These are phyloP conservation scores for Sphaceloma murrayae DNA, from an alignment of 2,329 filamentous ascomycete species.

Conservation along the genomic window DNA sequence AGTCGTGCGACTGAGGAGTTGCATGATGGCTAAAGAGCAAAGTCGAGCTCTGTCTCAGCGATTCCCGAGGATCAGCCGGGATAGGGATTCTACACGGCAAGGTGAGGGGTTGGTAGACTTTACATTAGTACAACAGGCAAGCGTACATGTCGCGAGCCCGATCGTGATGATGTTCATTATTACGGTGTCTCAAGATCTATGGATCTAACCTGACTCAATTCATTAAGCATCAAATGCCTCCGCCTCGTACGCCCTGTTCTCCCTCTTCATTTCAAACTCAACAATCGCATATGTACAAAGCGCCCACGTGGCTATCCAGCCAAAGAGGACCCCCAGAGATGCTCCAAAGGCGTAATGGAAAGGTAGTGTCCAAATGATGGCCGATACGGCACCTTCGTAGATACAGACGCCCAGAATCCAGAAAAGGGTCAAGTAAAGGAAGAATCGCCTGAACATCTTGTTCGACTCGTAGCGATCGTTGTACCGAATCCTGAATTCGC, in stretches of 20 bases:
- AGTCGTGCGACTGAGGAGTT: conserved; percentile 1
- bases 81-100: too few relatives aligned
- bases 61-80: background rate
- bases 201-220: too few relatives aligned
- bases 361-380: conserved; percentile 26
- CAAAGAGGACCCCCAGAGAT: conserved; percentile 25
- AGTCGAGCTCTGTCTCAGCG: conserved; percentile 1
- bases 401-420: conserved; percentile 25
- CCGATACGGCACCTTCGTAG: conserved; percentile 25
- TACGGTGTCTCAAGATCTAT: background rate
- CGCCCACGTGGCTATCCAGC: conserved; percentile 26
- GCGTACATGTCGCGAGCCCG: background rate
- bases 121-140: background rate
- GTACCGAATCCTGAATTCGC: conserved; percentile 27
- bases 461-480: conserved; percentile 27
- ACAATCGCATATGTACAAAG: conserved; percentile 20
- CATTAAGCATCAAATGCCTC: conserved; percentile 21
- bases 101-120: background rate
- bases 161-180: background rate
- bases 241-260: conserved; percentile 25
- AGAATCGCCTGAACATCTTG: conserved; percentile 25
- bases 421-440: conserved; percentile 25
- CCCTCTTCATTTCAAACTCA: conserved; percentile 25
- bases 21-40: background rate
- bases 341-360: conserved; percentile 27